Conservation (phyloP, 2,329 filamentous ascomycete genomes). For the Monilinia laxa region DNA sequence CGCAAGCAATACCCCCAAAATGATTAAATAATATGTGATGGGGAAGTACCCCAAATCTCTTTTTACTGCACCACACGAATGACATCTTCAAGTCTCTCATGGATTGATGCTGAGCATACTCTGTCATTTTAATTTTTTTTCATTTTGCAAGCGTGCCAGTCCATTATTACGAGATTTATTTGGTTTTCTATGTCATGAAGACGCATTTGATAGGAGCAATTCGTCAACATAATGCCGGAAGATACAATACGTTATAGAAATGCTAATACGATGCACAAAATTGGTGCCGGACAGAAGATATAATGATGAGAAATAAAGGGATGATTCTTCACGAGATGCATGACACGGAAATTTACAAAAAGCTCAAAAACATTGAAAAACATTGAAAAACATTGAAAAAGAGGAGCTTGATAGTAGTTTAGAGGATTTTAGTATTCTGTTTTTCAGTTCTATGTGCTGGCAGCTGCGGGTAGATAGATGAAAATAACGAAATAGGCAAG, state of each 20-base stretch:
- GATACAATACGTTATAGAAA: neutral
- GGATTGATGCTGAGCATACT: neutral
- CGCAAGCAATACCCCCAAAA: neutral
- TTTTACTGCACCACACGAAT: neutral
- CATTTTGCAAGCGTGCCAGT: neutral
- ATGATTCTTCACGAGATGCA: neutral
- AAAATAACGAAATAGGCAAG: neutral
- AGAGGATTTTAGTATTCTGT: neutral
- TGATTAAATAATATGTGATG: conserved; percentile 7
- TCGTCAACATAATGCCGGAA: neutral
- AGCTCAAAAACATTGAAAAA: neutral
- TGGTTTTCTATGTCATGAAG: neutral
- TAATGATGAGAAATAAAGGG: neutral
- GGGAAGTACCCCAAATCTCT: neutral
- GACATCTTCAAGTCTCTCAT: neutral
- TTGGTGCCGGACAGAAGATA: neutral
- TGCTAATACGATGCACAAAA: neutral
- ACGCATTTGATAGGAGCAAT: neutral
- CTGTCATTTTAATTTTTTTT: neutral
- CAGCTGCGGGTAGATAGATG: neutral
- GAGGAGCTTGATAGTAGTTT: neutral
- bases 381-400: neutral
- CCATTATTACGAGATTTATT: neutral
- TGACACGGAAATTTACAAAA: neutral
- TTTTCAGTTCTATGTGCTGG: neutral